Percentiles rank a stretch among this genome's conserved stretches.
Evolutionary conservation across 192 early-diverging fungal genomes (phyloP).

Genomic region (Obelidium mucronatum): DNA sequence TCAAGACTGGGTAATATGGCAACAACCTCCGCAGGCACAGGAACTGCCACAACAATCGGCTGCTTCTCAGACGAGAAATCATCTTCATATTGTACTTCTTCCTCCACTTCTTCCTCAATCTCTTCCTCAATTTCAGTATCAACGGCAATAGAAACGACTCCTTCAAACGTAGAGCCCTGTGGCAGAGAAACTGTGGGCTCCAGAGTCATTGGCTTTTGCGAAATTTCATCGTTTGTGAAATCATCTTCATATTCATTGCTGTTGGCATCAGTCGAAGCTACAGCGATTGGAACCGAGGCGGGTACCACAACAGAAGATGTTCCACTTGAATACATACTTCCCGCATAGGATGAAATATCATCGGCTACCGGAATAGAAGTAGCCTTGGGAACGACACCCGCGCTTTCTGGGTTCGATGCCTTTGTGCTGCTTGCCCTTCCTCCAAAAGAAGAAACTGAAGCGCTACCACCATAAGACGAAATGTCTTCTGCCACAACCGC

Average conservation of each 20-base stretch:
- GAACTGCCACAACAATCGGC: too few relatives aligned
- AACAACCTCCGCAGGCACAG: too few relatives aligned
- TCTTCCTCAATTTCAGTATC: background rate
- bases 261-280: too few relatives aligned
- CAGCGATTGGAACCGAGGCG: too few relatives aligned
- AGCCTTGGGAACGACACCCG: background rate
- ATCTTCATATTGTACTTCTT: background rate
- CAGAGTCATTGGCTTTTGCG: background rate
- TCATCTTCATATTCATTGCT: slow-evolving; percentile 13
- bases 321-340: too few relatives aligned
- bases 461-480: slow-evolving; percentile 3
- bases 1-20: too few relatives aligned
- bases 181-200: too few relatives aligned
- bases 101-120: slow-evolving; percentile 5
- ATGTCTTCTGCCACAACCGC: slow-evolving; percentile 12
- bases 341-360: slow-evolving; percentile 2
- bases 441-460: background rate
- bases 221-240: background rate
- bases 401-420: background rate
- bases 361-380: background rate
- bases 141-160: background rate
- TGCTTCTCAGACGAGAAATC: background rate
- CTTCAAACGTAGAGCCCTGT: too few relatives aligned
- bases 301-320: background rate
- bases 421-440: background rate